Evolutionary conservation across 225 moss, liverwort and hornwort species (phyloP), one percentile per base, ranked within the genome.

Genomic region (Thuidium tamariscinum): DNA sequence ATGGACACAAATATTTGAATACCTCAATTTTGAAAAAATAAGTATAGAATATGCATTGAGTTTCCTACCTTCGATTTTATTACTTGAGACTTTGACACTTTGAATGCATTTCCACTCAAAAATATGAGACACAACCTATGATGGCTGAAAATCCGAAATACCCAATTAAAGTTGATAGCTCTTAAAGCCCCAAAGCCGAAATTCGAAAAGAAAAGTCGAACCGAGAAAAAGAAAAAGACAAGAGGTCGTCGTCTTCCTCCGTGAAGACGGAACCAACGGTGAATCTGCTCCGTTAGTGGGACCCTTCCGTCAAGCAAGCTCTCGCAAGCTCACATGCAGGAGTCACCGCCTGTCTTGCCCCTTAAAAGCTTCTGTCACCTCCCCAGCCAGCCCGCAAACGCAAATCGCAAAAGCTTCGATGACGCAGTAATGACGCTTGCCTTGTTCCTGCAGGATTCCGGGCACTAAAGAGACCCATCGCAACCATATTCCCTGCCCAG

Each of bases 51-150:
- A 23, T 26, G 3, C 5, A 25, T 13, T 25, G 7, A 25, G 0
- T 0, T 25, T 2, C 2, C 0, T 1, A 0, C 0, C 14, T 25
- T 39, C 7, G 8, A 14, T 13, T 68, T 23, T 69, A 69, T 68
- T 23, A 8, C 23, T 68, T 8, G 3, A 37, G 1, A 1, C 3
- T 37, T 23, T 68, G 14, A 68, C 2, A 13, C 3, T 36, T 66
- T 11, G 19, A 66, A 2, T 68, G 25, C 25, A 39, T 23, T 39
- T 39, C 14, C 14, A 39, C 5, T 39, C 1, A 39, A 68, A 68
- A 68, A 68, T 0, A 2, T 4, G 25, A 39, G 14, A 36, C 7
- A 23, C 4, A 68, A 13, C 1, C 13, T 2, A 7, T 8, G 2
- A 1, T 39, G 13, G 4, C 0, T 39, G 0, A 7, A 68, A 68